phyloP scores from a whole-genome alignment of 1,139 yeast genomes.

The Taphrina populina region DNA sequence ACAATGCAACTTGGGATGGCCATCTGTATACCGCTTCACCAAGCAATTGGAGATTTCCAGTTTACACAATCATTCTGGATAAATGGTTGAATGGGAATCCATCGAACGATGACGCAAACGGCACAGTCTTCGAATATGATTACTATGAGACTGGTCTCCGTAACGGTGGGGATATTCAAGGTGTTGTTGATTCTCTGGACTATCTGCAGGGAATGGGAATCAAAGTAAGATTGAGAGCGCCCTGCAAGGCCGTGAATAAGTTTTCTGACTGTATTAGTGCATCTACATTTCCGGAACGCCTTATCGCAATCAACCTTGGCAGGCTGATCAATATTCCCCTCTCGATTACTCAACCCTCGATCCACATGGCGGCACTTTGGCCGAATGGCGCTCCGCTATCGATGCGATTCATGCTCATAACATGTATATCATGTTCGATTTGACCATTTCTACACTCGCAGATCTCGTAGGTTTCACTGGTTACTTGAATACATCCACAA shows the following conservation, averaged over 20 bases:
- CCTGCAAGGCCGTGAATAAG: no score
- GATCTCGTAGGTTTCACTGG: constrained; percentile 35
- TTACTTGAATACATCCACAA: constrained; percentile 33
- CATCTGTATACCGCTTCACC: constrained; percentile 34
- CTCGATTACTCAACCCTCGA: constrained; percentile 36
- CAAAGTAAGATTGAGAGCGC: constrained; percentile 14
- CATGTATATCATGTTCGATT: constrained; percentile 35
- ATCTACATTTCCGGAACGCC: constrained; percentile 37
- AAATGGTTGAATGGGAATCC: constrained; percentile 36
- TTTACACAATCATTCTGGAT: constrained; percentile 35
- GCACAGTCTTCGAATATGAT: constrained; percentile 35
- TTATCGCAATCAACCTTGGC: constrained; percentile 35
- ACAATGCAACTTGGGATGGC: constrained; percentile 29
- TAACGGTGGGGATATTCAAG: constrained; percentile 36
- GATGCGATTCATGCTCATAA: constrained; percentile 31
- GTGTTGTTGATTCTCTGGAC: constrained; percentile 34
- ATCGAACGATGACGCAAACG: constrained; percentile 32
- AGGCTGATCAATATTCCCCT: constrained; percentile 36
- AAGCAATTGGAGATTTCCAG: constrained; percentile 34
- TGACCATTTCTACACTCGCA: constrained; percentile 35
- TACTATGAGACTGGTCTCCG: constrained; percentile 33
- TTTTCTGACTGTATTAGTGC: constrained; percentile 15
- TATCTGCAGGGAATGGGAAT: constrained; percentile 40
- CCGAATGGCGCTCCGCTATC: constrained; percentile 35
- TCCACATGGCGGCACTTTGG: constrained; percentile 33